phyloP scores from a whole-genome alignment of 495 filamentous ascomycete species.

The Hypoxylon intermedium region DNA sequence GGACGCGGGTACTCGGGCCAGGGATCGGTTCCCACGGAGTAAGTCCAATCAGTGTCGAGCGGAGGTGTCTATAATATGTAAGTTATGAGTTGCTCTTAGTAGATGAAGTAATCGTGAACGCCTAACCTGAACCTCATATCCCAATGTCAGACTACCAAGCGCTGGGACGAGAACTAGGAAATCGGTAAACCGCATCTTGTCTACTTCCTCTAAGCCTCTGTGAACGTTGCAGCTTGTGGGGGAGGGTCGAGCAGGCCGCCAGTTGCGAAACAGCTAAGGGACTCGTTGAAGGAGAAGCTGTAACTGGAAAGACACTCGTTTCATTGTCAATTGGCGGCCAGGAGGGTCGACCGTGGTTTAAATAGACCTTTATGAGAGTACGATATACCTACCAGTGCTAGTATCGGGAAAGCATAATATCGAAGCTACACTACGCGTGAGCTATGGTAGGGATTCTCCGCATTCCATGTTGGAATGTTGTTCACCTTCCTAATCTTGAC shows the following conservation, averaged over 20 bases:
- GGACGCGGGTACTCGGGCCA: constrained; percentile 75
- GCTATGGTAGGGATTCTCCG: constrained; percentile 37
- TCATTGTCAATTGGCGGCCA: not conserved
- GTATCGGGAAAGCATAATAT: constrained; percentile 17
- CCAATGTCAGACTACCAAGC: constrained; percentile 35
- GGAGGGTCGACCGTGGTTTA: constrained; percentile 18
- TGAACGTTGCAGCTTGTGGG: constrained; percentile 8
- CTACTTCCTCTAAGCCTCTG: constrained; percentile 23
- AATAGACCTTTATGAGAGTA: constrained; percentile 24
- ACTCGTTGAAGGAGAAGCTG: constrained; percentile 10
- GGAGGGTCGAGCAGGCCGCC: constrained; percentile 10
- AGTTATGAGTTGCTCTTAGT: constrained; percentile 1
- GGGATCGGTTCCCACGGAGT: constrained; percentile 64
- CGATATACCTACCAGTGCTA: constrained; percentile 13
- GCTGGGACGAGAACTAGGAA: constrained; percentile 23
- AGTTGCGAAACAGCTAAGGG: constrained; percentile 4
- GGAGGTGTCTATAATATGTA: constrained; percentile 46
- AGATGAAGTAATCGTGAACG: not conserved
- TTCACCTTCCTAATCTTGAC: constrained; percentile 39
- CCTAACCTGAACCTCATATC: constrained; percentile 42
- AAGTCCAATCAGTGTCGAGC: constrained; percentile 68
- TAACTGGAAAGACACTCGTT: constrained; percentile 19
- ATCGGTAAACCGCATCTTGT: constrained; percentile 28
- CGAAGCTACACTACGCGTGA: constrained; percentile 30
- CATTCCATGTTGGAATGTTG: constrained; percentile 36